Evolutionary conservation across 306 rosid species (phyloP), one percentile per base, ranked within the genome.

Genomic region (Ochetophila trinervis): DNA sequence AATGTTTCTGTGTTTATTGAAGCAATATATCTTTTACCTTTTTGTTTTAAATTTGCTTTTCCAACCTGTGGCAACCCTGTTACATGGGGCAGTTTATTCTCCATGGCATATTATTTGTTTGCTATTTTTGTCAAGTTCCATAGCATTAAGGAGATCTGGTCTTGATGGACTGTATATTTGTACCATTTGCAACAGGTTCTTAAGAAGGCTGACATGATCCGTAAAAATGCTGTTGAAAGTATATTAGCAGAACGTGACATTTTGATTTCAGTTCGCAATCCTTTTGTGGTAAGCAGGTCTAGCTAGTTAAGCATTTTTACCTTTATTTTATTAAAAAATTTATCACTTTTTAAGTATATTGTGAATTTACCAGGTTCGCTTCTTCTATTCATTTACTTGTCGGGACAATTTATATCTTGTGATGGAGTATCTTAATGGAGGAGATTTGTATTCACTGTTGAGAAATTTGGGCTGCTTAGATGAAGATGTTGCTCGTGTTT

Each of bases 221-320:
- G 99, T 7, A 94, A 94, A 82, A 94, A 94, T 84, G 99, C 99
- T 37, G 99, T 90, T 72, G 99, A 94, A 83, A 94, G 99, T 86
- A 94, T 94, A 72, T 76, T 94, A 78, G 99, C 99, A 3, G 99
- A 94, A 75, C 97, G 99, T 55, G 88, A 94, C 84, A 94, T 94
- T 79, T 82, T 94, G 88, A 94, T 94, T 74, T 81, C 97, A 66
- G 99, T 94, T 51, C 99, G 96, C 81, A 94, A 94, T 74, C 99
- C 91, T 78, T 94, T 94, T 88, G 99, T 94, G 97, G 99, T 94
- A 87, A 86, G 99, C 81, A 54, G 68, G 74, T 76, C 86, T 76
- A 74, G 68, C 75, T 76, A 74, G 73, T 62, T 22, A 52, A 37
- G 62, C 53, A 13, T 68, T 79, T 50, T 55, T 53, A 72, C 27